Conservation (phyloP, 208 protist genomes). For the Trypanosoma brucei region DNA sequence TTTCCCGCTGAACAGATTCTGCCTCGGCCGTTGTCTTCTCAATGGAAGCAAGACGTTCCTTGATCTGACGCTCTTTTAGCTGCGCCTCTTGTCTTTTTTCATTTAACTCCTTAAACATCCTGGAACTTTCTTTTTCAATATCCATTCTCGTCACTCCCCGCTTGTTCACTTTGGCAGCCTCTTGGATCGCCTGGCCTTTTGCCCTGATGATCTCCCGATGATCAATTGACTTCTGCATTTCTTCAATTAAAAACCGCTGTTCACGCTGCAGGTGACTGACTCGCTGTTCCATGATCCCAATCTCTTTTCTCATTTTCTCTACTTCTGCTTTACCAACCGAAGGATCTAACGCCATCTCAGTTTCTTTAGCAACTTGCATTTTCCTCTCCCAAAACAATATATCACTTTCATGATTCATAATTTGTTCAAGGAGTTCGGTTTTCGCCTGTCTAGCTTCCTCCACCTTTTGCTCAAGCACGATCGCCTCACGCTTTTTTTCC, state of each 20-base stretch:
- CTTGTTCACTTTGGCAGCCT: conserved; percentile 56
- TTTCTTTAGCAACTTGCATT: conserved; percentile 94
- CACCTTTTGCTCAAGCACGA: conserved; percentile 86
- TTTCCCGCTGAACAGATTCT: conserved; percentile 68
- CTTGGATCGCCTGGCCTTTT: conserved; percentile 86
- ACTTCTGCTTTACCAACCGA: conserved; percentile 92
- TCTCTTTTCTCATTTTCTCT: conserved; percentile 94
- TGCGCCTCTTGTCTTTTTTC: conserved; percentile 83
- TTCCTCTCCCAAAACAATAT: conserved; percentile 96
- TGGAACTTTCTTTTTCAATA: conserved; percentile 84
- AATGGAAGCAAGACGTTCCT: conserved; percentile 76
- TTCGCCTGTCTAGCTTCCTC: conserved; percentile 76
- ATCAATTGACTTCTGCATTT: conserved; percentile 94
- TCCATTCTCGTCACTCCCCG: conserved; percentile 59
- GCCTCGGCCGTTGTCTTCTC: conserved; percentile 72
- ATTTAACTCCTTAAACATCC: conserved; percentile 86
- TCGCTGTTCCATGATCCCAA: conserved; percentile 93
- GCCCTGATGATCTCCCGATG: conserved; percentile 91
- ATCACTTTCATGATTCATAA: conserved; percentile 90
- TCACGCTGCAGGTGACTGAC: conserved; percentile 88
- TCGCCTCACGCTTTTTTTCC: conserved; percentile 86
- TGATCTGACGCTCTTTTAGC: conserved; percentile 70
- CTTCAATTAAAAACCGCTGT: conserved; percentile 90
- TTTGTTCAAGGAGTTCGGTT: conserved; percentile 76
- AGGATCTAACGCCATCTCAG: conserved; percentile 93